Conservation (phyloP, 106 monocot genomes). For the Gastrodia elata region DNA sequence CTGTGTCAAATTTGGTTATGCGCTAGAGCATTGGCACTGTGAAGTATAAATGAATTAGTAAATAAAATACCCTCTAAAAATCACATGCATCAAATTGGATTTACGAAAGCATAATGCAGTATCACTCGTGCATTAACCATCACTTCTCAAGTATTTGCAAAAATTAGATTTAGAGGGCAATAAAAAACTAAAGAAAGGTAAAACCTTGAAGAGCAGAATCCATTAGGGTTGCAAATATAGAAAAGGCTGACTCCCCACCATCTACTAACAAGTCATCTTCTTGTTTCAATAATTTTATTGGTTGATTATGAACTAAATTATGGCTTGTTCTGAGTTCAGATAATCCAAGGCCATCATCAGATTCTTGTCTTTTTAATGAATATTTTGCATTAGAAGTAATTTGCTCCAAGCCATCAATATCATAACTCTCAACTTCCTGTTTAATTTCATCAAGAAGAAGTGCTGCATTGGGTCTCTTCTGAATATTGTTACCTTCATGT, state of each 20-base stretch:
- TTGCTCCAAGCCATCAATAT: conserved; percentile 44
- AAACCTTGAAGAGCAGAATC: conserved; percentile 96
- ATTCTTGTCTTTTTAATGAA: conserved; percentile 41
- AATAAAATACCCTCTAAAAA: not conserved
- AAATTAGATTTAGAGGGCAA: conserved; percentile 1
- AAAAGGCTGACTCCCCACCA: conserved; percentile 58
- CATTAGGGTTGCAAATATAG: conserved; percentile 78
- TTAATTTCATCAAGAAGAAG: conserved; percentile 90
- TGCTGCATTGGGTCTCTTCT: conserved; percentile 61
- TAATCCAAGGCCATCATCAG: conserved; percentile 25
- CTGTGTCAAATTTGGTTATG: not conserved
- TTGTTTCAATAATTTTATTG: conserved; percentile 36
- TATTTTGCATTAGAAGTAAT: conserved; percentile 14
- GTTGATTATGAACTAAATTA: conserved; percentile 22
- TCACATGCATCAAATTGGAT: not conserved
- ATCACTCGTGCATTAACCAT: not conserved
- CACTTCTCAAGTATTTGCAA: not conserved
- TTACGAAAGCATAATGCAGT: not conserved
- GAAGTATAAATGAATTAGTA: not conserved
- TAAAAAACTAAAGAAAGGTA: not conserved
- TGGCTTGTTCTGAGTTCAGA: conserved; percentile 24
- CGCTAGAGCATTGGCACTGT: not conserved
- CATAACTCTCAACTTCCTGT: conserved; percentile 53
- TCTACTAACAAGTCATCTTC: conserved; percentile 56
- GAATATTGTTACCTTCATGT: conserved; percentile 75